phyloP scores from a whole-genome alignment of 2,329 filamentous ascomycete genomes.

The Phialemonium atrogriseum region DNA sequence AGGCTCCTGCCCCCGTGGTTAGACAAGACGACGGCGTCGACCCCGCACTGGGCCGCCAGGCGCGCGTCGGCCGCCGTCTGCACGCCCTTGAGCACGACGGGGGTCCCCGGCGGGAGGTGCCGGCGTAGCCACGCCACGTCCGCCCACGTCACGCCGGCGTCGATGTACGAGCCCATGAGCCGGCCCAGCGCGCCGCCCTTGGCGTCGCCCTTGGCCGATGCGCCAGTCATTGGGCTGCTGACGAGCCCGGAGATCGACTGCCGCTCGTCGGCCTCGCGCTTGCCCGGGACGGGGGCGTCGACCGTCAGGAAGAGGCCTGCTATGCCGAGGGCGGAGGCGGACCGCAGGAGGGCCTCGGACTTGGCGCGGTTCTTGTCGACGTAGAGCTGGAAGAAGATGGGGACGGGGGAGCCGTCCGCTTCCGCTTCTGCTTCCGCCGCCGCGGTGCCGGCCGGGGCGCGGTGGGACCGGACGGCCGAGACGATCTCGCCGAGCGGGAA shows the following conservation, averaged over 20 bases:
- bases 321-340: slow-evolving; percentile 36
- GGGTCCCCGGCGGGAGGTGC: slow-evolving; percentile 40
- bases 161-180: slow-evolving; percentile 48
- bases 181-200: slow-evolving; percentile 48
- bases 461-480: slow-evolving; percentile 21
- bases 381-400: slow-evolving; percentile 53
- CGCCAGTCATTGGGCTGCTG: slow-evolving; percentile 40
- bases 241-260: slow-evolving; percentile 30
- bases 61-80: slow-evolving; percentile 57
- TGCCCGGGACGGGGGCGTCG: slow-evolving; percentile 48
- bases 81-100: slow-evolving; percentile 62
- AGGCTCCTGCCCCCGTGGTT: slow-evolving; percentile 60
- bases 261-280: slow-evolving; percentile 37
- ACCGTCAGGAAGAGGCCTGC: slow-evolving; percentile 50
- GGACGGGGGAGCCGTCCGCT: too few relatives aligned
- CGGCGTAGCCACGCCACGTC: slow-evolving; percentile 58
- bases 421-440: slow-evolving; percentile 13
- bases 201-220: slow-evolving; percentile 40
- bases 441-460: slow-evolving; percentile 11
- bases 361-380: slow-evolving; percentile 47
- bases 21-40: slow-evolving; percentile 59
- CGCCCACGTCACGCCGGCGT: slow-evolving; percentile 50
- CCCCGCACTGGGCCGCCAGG: slow-evolving; percentile 48
- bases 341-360: slow-evolving; percentile 38
- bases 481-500: slow-evolving; percentile 48